Conservation (phyloP, 768 basidiomycete genomes). For the Rhodotorula toruloides region DNA sequence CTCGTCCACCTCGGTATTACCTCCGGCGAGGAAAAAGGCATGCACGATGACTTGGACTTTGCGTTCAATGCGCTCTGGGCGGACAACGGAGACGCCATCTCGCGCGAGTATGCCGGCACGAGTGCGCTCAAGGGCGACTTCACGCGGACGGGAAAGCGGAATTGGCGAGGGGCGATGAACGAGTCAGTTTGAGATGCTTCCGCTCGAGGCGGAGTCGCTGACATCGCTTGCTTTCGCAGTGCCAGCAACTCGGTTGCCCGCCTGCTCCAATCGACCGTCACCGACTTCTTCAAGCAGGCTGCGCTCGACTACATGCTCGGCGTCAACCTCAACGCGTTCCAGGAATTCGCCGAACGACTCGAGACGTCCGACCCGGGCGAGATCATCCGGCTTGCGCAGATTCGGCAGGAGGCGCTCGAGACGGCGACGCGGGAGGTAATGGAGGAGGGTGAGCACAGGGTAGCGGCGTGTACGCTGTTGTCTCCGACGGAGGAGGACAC, state of each 20-base stretch:
- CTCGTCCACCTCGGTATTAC: slow-evolving; percentile 52
- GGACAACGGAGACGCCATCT: slow-evolving; percentile 94
- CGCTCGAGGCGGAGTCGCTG: not conserved
- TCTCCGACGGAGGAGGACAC: slow-evolving; percentile 71
- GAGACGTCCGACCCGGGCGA: slow-evolving; percentile 88
- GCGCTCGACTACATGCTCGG: slow-evolving; percentile 59
- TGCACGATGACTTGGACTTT: slow-evolving; percentile 60
- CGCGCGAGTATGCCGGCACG: slow-evolving; percentile 71
- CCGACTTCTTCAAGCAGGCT: slow-evolving; percentile 95
- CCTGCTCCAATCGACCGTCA: slow-evolving; percentile 54
- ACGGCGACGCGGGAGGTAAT: slow-evolving; percentile 74
- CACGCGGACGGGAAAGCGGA: slow-evolving; percentile 81
- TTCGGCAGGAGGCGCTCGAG: slow-evolving; percentile 87
- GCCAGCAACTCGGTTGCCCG: slow-evolving; percentile 90
- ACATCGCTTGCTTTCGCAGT: slow-evolving; percentile 52
- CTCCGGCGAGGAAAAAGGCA: slow-evolving; percentile 62
- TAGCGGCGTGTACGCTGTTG: slow-evolving; percentile 88
- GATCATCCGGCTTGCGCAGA: slow-evolving; percentile 76
- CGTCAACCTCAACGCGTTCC: slow-evolving; percentile 77
- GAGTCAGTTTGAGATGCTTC: not conserved
- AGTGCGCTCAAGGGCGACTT: slow-evolving; percentile 81
- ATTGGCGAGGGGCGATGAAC: slow-evolving; percentile 73
- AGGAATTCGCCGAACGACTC: slow-evolving; percentile 83
- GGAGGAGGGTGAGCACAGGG: slow-evolving; percentile 65
- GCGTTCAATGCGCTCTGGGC: slow-evolving; percentile 95